Evolutionary conservation across 2,329 filamentous ascomycete genomes (phyloP), one percentile per base, ranked within the genome.

Genomic region (Paraconiothyrium sp.): DNA sequence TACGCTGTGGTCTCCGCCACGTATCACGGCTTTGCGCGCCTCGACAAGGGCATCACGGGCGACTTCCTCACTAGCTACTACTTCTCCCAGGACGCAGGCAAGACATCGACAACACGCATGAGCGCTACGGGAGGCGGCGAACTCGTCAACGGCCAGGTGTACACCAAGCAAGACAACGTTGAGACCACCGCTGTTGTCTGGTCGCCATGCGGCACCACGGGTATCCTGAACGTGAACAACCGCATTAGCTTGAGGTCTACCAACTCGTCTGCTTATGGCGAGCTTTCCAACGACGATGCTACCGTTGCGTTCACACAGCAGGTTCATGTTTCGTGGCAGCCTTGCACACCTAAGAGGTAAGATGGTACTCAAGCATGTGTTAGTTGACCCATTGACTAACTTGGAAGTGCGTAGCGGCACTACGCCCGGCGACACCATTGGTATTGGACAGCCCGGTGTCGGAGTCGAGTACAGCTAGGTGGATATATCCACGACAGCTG

Each of bases 121-220:
- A 60, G 62, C 1, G 69, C 63, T n/a, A 55, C 37, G 0, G 74
- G 74, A 52, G 70, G 82, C 71, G 76, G 72, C 14, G 79, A 78
- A 22, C 82, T 83, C 35, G 69, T 66, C 52, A 70, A 73, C 44
- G 77, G 71, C 55, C 67, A 73, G 37, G 74, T 84, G 72, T 85
- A 84, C 75, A 75, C 75, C 64, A 80, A 82, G 74, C 78, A 79
- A 51, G 83, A 85, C 69, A 69, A 70, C 13, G 61, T 76, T 48
- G 74, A 76, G 68, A 75, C 74, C 14, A 76, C 73, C 0, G 72
- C 74, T 2, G 72, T 70, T 46, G 67, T 76, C 60, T 76, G 74
- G 74, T 76, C 72, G 9, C 74, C 74, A 0, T 76, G 74, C 63
- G 74, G 74, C 59, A 69, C 61, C 58, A 74, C 64, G 50, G 74